Conservation (phyloP, 352 stramenopile species). For the Phytopythium chamaehyphon region DNA sequence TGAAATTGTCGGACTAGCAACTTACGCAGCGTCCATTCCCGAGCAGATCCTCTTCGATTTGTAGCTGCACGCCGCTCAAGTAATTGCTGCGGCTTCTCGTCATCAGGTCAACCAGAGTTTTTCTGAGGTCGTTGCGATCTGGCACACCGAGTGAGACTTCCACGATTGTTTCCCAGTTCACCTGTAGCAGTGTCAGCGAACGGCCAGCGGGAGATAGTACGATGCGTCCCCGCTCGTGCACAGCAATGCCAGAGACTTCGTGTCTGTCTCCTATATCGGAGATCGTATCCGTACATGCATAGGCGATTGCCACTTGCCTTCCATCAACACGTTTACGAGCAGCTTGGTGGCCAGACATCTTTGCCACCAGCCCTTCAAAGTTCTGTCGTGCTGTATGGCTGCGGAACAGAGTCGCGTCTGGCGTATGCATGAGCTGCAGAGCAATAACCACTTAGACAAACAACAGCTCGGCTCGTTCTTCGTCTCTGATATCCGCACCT, state of each 20-base stretch:
- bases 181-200: conserved; percentile 1
- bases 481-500: neutral
- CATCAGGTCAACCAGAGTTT: neutral
- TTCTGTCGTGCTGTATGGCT: conserved; percentile 1
- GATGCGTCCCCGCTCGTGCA: conserved; percentile 1
- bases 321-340: neutral
- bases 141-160: conserved; percentile 1
- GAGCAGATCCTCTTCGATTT: conserved; percentile 3
- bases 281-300: neutral
- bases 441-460: neutral
- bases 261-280: neutral
- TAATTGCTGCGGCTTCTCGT: neutral
- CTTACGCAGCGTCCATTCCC: neutral
- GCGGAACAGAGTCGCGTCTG: neutral
- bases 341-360: neutral
- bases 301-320: neutral
- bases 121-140: neutral
- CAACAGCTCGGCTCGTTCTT: too few species aligned
- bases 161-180: conserved; percentile 1
- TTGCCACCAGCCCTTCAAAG: neutral
- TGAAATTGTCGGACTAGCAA: neutral
- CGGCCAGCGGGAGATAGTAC: neutral
- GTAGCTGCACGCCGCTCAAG: neutral
- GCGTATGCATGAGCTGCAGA: neutral
- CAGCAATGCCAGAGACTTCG: neutral